These are phyloP conservation scores for Athelia sp. DNA, from an alignment of 1,284 basidiomycete species.

Conservation along the genomic window DNA sequence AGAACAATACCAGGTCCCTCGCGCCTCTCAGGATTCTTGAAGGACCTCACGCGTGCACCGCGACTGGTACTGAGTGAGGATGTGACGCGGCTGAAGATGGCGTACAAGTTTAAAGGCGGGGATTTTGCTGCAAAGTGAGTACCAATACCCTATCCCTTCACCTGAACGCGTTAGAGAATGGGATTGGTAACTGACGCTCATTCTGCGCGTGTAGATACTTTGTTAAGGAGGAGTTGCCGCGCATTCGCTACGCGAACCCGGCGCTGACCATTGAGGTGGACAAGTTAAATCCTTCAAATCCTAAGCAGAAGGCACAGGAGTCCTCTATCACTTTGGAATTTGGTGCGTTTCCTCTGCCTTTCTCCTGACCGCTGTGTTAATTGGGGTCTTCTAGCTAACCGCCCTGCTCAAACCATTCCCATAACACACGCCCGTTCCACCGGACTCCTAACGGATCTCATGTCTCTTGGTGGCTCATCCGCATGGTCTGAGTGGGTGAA, in stretches of 20 bases:
- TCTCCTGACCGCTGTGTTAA: too few species aligned
- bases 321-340: slow-evolving; percentile 45
- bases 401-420: slow-evolving; percentile 41
- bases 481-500: slow-evolving; percentile 53
- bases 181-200: neutral
- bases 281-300: slow-evolving; percentile 41
- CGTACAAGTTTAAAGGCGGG: neutral
- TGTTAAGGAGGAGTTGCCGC: slow-evolving; percentile 66
- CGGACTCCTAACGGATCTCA: slow-evolving; percentile 59
- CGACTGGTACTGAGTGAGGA: slow-evolving; percentile 20
- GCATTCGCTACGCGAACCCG: slow-evolving; percentile 72
- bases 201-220: slow-evolving; percentile 63
- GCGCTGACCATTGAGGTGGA: slow-evolving; percentile 51
- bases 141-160: too few species aligned
- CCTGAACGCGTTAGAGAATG: neutral
- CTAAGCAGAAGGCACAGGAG: slow-evolving; percentile 55
- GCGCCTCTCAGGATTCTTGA: slow-evolving; percentile 49
- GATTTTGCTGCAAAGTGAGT: slow-evolving; percentile 19
- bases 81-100: neutral
- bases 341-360: slow-evolving; percentile 40
- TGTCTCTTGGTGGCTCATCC: slow-evolving; percentile 57
- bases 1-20: slow-evolving; percentile 47
- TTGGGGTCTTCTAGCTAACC: slow-evolving; percentile 45
- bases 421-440: slow-evolving; percentile 66
- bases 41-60: slow-evolving; percentile 47